Percentiles rank a stretch among this genome's conserved stretches.
These are phyloP conservation scores for Salix brachista DNA, from an alignment of 345 rosid genomes.

Conservation along the genomic window DNA sequence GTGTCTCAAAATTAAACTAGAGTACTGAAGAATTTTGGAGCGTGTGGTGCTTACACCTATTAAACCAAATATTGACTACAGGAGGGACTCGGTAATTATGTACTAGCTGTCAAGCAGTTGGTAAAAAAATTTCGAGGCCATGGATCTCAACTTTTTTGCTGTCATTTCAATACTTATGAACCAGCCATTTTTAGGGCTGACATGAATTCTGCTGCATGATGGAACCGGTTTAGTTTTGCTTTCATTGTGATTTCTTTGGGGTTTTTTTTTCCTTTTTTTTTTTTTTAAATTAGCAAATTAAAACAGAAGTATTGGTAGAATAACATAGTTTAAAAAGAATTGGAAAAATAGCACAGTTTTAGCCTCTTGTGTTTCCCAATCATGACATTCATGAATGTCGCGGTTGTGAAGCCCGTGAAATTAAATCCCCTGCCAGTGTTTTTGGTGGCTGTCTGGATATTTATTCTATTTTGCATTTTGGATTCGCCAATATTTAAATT, in stretches of 20 bases:
- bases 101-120: neutral
- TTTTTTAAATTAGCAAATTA: no score
- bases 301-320: no score
- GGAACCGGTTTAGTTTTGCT: neutral
- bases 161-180: neutral
- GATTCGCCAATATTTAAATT: no score
- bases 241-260: neutral
- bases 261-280: no score
- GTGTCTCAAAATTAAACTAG: neutral
- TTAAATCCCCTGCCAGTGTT: no score
- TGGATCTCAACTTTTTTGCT: neutral
- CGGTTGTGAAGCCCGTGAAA: no score
- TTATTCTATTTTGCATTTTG: no score
- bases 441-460: no score
- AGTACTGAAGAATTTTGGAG: constrained; percentile 2
- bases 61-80: neutral
- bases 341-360: no score
- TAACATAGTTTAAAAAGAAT: no score
- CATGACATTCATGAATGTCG: no score
- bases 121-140: neutral
- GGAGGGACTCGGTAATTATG: neutral
- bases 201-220: neutral
- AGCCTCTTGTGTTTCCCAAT: no score
- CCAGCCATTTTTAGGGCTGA: neutral
- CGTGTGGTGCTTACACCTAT: neutral